phyloP scores from a whole-genome alignment of 2,329 filamentous ascomycete species.

The Setomelanomma holmii region DNA sequence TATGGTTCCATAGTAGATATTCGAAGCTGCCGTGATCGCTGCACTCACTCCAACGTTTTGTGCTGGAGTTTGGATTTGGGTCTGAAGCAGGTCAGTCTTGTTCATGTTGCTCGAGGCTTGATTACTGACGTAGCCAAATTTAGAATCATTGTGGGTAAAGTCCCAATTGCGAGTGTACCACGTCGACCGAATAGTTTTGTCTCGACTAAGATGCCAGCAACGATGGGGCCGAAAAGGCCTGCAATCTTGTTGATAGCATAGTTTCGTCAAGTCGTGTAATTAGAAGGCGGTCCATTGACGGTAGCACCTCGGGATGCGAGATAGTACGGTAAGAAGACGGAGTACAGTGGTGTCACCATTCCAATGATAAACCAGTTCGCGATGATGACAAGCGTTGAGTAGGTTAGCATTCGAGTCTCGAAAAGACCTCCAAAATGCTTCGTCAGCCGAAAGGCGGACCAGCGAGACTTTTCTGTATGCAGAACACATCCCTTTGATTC shows the following conservation, averaged over 20 bases:
- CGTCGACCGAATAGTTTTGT: constrained; percentile 24
- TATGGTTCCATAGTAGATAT: constrained; percentile 32
- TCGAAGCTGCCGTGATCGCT: constrained; percentile 24
- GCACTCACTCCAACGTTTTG: constrained; percentile 29
- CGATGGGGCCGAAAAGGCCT: constrained; percentile 14
- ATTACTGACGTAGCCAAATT: neutral
- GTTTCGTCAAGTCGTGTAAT: constrained; percentile 23
- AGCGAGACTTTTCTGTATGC: constrained; percentile 27
- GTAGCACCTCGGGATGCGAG: constrained; percentile 17
- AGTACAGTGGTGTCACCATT: constrained; percentile 19
- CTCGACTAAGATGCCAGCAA: constrained; percentile 25
- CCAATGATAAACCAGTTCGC: constrained; percentile 31
- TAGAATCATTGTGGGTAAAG: constrained; percentile 23
- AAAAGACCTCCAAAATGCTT: constrained; percentile 32
- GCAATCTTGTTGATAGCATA: constrained; percentile 24
- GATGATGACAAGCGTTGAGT: constrained; percentile 27
- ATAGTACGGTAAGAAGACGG: constrained; percentile 22
- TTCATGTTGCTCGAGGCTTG: constrained; percentile 8
- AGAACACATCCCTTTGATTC: constrained; percentile 21
- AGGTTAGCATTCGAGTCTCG: constrained; percentile 22
- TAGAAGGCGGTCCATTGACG: constrained; percentile 9
- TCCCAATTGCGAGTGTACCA: constrained; percentile 28
- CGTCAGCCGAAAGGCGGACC: constrained; percentile 18
- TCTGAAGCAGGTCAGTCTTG: constrained; percentile 4
- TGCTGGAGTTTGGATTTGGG: constrained; percentile 30